Percentiles rank a stretch among this genome's conserved stretches.
Evolutionary conservation across 2,329 filamentous ascomycete genomes (phyloP).

Genomic region (Exophiala xenobiotica): DNA sequence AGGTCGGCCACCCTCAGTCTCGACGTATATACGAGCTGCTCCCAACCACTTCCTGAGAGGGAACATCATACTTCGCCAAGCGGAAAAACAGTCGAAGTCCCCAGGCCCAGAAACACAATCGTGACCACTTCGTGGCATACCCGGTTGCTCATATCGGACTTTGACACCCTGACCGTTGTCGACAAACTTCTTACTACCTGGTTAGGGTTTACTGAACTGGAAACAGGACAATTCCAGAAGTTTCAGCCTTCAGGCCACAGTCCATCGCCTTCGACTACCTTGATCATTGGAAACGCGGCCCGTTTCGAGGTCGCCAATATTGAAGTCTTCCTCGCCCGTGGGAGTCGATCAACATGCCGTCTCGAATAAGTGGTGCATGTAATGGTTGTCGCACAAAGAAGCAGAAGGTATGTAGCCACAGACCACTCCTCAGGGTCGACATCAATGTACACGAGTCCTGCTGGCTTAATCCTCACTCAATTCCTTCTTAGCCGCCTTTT

Average conservation of each 20-base stretch:
- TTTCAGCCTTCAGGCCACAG: too few species aligned
- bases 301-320: too few species aligned
- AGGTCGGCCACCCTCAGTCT: not conserved
- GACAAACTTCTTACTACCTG: too few species aligned
- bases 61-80: not conserved
- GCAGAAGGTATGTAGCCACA: constrained; percentile 43
- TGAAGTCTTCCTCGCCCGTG: not conserved
- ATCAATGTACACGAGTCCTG: too few species aligned
- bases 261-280: too few species aligned
- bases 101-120: not conserved
- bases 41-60: not conserved
- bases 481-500: too few species aligned
- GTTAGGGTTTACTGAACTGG: too few species aligned
- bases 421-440: too few species aligned
- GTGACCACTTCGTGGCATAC: not conserved
- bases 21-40: not conserved
- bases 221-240: too few species aligned
- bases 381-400: constrained; percentile 44
- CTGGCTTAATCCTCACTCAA: too few species aligned
- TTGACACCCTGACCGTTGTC: not conserved
- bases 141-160: not conserved
- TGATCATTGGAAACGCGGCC: too few species aligned
- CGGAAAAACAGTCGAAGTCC: not conserved
- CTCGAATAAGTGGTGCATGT: constrained; percentile 43
- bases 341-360: constrained; percentile 30